phyloP scores from a whole-genome alignment of 2,329 filamentous ascomycete genomes.

The Dactylella cylindrospora region DNA sequence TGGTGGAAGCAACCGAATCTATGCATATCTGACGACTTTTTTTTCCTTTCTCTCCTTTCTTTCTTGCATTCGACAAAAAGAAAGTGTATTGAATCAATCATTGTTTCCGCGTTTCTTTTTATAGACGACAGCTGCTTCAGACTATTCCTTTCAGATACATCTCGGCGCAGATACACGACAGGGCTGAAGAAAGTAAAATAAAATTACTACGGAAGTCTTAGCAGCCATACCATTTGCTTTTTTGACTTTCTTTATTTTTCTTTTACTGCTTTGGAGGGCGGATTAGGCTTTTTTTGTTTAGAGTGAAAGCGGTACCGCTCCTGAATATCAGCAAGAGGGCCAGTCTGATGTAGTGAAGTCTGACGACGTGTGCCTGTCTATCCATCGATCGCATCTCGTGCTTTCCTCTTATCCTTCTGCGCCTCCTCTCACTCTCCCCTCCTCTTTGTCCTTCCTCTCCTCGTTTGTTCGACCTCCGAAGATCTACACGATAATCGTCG shows the following conservation, averaged over 20 bases:
- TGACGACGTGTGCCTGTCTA: conserved; percentile 11
- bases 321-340: conserved; percentile 3
- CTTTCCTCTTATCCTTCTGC: no score
- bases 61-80: conserved; percentile 17
- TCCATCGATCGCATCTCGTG: not conserved
- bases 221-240: no score
- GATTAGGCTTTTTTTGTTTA: no score
- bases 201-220: conserved; percentile 3
- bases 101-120: conserved; percentile 40
- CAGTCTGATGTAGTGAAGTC: not conserved
- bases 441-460: no score
- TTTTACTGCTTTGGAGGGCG: not conserved
- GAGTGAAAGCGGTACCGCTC: conserved; percentile 4
- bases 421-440: no score
- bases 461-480: no score
- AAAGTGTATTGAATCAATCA: no score
- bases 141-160: conserved; percentile 27
- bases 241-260: conserved; percentile 2
- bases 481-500: conserved; percentile 32
- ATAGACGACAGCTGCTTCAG: conserved; percentile 25
- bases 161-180: conserved; percentile 37
- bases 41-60: conserved; percentile 12
- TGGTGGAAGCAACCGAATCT: conserved; percentile 4
- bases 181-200: not conserved
- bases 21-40: conserved; percentile 1